phyloP scores from a whole-genome alignment of 176 grass and related monocot genomes.

The Triticum turgidum region DNA sequence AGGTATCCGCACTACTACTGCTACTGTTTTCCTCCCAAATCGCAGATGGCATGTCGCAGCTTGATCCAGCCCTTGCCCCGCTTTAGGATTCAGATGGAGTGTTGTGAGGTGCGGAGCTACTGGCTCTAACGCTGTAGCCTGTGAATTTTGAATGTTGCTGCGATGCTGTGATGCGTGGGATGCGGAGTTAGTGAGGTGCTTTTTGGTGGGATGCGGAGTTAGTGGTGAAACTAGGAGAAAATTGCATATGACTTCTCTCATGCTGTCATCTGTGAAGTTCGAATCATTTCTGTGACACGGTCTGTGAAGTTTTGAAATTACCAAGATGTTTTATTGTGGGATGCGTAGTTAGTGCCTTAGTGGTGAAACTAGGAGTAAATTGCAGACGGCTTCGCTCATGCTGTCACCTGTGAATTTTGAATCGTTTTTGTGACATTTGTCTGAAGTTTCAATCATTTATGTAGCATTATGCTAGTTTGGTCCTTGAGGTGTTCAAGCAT shows the following conservation, averaged over 20 bases:
- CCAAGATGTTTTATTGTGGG: neutral
- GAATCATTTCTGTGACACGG: neutral
- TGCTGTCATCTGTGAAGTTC: neutral
- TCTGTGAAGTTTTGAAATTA: neutral
- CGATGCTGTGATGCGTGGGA: neutral
- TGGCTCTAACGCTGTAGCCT: neutral
- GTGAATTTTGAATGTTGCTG: neutral
- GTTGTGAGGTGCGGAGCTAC: neutral
- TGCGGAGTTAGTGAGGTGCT: neutral
- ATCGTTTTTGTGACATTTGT: neutral
- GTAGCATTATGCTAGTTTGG: neutral
- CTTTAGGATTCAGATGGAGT: neutral
- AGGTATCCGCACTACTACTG: conserved; percentile 34
- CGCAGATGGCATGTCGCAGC: neutral
- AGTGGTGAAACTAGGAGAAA: neutral
- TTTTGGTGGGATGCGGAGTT: neutral
- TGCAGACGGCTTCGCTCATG: neutral
- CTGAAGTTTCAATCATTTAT: neutral
- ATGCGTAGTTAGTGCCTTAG: neutral
- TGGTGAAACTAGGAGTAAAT: neutral
- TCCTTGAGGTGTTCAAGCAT: neutral
- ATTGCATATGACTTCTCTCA: neutral
- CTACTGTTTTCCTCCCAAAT: neutral
- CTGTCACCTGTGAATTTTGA: neutral
- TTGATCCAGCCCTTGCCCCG: neutral